These are phyloP conservation scores for Trifolium subterraneum DNA, from an alignment of 306 rosid genomes.

Conservation along the genomic window DNA sequence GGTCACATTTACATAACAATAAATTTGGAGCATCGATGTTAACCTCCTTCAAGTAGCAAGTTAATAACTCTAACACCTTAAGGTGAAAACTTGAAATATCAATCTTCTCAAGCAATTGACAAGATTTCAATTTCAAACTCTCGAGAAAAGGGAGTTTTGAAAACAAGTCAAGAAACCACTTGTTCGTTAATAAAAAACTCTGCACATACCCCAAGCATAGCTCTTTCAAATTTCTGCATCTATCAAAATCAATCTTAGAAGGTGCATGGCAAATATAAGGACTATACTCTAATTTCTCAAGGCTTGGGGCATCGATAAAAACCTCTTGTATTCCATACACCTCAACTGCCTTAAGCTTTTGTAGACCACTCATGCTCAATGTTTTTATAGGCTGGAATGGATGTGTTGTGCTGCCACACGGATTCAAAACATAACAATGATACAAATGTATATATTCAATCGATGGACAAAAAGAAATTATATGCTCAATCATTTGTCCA, in stretches of 20 bases:
- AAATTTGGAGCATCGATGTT: conserved; percentile 43
- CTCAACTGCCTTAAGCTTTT: conserved; percentile 34
- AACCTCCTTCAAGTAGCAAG: conserved; percentile 32
- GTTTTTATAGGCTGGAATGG: background rate
- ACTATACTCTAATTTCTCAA: conserved; percentile 1
- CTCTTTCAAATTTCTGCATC: conserved; percentile 28
- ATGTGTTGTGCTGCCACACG: too few species aligned
- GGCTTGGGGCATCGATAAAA: conserved; percentile 29
- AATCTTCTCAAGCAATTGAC: conserved; percentile 37
- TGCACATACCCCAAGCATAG: background rate
- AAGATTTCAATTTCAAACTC: conserved; percentile 15
- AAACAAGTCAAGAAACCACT: conserved; percentile 40
- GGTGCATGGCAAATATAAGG: background rate
- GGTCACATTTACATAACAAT: background rate
- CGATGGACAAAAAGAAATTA: conserved; percentile 16
- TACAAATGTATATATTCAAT: too few species aligned
- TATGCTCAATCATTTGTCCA: background rate
- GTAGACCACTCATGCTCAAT: conserved; percentile 21
- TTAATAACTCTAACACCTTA: conserved; percentile 27
- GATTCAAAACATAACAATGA: too few species aligned
- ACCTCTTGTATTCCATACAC: conserved; percentile 25
- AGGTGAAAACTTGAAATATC: conserved; percentile 38
- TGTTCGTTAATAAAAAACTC: background rate
- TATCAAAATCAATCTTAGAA: conserved; percentile 3
- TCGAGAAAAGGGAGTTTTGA: conserved; percentile 41